Conservation (phyloP, 495 filamentous ascomycete genomes). For the Penicillium lagena region DNA sequence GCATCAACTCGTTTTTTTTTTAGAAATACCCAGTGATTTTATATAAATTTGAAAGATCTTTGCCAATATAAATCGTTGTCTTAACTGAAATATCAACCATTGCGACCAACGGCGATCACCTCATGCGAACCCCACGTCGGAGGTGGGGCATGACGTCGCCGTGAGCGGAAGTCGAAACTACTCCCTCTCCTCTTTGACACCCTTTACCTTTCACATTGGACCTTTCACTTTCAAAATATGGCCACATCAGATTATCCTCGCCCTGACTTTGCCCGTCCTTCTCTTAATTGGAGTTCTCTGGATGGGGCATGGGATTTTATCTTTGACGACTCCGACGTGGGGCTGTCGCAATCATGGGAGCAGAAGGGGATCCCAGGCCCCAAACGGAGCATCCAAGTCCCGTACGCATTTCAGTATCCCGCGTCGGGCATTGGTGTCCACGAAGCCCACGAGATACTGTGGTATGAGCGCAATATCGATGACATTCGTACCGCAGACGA, state of each 20-base stretch:
- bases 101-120: no score
- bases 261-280: slow-evolving; percentile 47
- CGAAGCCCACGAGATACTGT: slow-evolving; percentile 52
- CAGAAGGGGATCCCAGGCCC: slow-evolving; percentile 14
- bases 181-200: no score
- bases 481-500: slow-evolving; percentile 36
- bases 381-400: slow-evolving; percentile 45
- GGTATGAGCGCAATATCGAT: slow-evolving; percentile 47
- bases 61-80: no score
- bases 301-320: slow-evolving; percentile 51
- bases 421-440: slow-evolving; percentile 48
- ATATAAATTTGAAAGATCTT: no score
- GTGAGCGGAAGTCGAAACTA: no score
- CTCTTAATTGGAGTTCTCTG: slow-evolving; percentile 45
- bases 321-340: slow-evolving; percentile 51
- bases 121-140: no score
- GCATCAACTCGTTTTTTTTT: no score
- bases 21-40: no score
- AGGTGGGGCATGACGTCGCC: no score
- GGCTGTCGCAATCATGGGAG: slow-evolving; percentile 29
- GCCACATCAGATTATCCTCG: slow-evolving; percentile 25
- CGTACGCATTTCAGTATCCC: slow-evolving; percentile 51
- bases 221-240: slow-evolving; percentile 4
- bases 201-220: no score
- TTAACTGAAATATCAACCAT: no score